Evolutionary conservation across 1,284 basidiomycete species (phyloP).

Genomic region (Pseudozyma tsukubaensis): DNA sequence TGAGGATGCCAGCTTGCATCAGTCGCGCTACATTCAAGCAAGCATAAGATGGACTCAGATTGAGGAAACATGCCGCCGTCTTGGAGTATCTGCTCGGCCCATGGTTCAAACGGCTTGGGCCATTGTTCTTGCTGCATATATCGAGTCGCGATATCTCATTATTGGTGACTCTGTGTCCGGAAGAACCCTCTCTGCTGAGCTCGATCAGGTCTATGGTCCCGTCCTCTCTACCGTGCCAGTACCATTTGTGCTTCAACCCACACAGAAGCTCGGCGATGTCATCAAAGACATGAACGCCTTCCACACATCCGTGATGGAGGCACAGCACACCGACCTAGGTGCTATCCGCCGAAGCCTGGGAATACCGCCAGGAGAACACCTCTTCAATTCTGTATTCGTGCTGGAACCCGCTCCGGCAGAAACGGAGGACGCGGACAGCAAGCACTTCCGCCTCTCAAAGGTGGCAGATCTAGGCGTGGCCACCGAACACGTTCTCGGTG

Average conservation of each 20-base stretch:
- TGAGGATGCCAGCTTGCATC: conserved; percentile 24
- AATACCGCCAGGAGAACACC: conserved; percentile 48
- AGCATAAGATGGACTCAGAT: conserved; percentile 39
- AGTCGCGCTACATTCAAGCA: conserved; percentile 25
- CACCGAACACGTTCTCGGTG: conserved; percentile 63
- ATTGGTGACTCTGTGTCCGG: conserved; percentile 65
- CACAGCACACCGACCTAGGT: conserved; percentile 51
- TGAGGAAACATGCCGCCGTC: conserved; percentile 39
- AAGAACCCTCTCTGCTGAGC: conserved; percentile 41
- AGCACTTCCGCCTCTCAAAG: conserved; percentile 25
- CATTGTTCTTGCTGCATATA: conserved; percentile 59
- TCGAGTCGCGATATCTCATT: conserved; percentile 58
- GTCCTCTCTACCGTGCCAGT: conserved; percentile 65
- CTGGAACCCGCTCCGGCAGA: conserved; percentile 51
- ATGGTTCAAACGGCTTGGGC: conserved; percentile 68
- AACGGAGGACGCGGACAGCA: background rate
- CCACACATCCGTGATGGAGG: conserved; percentile 44
- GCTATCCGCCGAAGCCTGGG: conserved; percentile 61
- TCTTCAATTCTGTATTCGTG: conserved; percentile 67
- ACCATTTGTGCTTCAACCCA: conserved; percentile 37
- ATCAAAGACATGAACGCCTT: conserved; percentile 48
- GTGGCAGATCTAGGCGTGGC: conserved; percentile 54
- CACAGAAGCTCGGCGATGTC: conserved; percentile 30
- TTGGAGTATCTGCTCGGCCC: conserved; percentile 65
- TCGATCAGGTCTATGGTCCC: conserved; percentile 58